Percentiles rank a stretch among this genome's conserved stretches.
phyloP scores from a whole-genome alignment of 2,329 filamentous ascomycete genomes.

The Dothideomycetidae sp. region DNA sequence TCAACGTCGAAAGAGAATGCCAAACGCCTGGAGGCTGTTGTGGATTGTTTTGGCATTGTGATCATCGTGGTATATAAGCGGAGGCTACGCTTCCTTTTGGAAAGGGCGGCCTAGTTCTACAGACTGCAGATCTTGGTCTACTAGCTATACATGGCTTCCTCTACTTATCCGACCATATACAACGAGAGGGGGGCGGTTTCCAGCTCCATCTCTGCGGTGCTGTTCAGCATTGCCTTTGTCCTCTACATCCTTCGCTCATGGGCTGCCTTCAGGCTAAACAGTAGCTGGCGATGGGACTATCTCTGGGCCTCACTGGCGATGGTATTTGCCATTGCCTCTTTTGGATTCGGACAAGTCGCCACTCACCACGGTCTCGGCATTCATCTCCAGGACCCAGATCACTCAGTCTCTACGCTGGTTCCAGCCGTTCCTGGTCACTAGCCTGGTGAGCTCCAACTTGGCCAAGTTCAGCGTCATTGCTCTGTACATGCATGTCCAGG shows the following conservation, averaged over 20 bases:
- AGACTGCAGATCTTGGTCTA: too few species aligned
- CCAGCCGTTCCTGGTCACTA: neutral
- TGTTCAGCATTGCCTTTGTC: neutral
- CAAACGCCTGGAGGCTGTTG: too few species aligned
- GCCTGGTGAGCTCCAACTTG: neutral
- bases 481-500: slow-evolving; percentile 5
- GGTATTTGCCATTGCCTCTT: neutral
- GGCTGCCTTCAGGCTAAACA: neutral
- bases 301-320: slow-evolving; percentile 5
- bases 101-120: too few species aligned
- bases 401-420: neutral
- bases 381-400: neutral
- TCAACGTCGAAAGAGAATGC: too few species aligned
- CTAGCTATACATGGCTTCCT: too few species aligned
- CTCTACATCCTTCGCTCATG: neutral
- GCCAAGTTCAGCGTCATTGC: slow-evolving; percentile 9
- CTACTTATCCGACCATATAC: too few species aligned
- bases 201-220: neutral
- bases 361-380: slow-evolving; percentile 4
- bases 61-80: too few species aligned
- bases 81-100: too few species aligned
- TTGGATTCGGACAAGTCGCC: neutral
- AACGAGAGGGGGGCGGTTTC: neutral
- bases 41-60: too few species aligned
- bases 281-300: slow-evolving; percentile 4